Evolutionary conservation across 1,139 yeast genomes (phyloP).

Genomic region (Meyerozyma carpophila): DNA sequence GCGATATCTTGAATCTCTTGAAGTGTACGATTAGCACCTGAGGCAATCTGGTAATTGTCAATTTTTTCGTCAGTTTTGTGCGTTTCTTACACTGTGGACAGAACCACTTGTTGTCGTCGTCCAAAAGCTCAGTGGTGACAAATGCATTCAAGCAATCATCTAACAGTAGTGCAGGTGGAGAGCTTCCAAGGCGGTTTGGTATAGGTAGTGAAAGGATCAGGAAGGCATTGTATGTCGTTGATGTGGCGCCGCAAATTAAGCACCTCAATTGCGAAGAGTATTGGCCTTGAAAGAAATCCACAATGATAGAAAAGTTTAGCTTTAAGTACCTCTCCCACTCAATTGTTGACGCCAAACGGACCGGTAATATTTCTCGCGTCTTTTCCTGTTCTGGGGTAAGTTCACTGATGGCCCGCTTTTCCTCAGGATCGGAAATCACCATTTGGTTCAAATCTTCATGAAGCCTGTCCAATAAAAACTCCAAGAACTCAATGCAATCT

Average conservation of each 20-base stretch:
- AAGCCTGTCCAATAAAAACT: slow-evolving; percentile 74
- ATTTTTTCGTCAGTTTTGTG: slow-evolving; percentile 62
- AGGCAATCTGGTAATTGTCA: slow-evolving; percentile 70
- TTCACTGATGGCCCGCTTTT: slow-evolving; percentile 36
- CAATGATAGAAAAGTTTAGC: slow-evolving; percentile 79
- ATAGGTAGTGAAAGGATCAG: slow-evolving; percentile 73
- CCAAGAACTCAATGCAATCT: slow-evolving; percentile 88
- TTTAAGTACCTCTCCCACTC: slow-evolving; percentile 93
- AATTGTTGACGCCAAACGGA: slow-evolving; percentile 81
- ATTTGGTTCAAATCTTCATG: slow-evolving; percentile 85
- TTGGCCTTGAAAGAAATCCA: slow-evolving; percentile 88
- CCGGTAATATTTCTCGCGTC: slow-evolving; percentile 66
- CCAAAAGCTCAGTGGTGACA: slow-evolving; percentile 62
- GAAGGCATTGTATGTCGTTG: slow-evolving; percentile 84
- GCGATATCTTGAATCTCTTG: slow-evolving; percentile 63
- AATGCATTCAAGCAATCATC: slow-evolving; percentile 68
- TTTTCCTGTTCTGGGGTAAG: slow-evolving; percentile 74
- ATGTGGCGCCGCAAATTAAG: slow-evolving; percentile 66
- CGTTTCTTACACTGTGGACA: slow-evolving; percentile 76
- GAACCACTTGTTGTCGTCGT: slow-evolving; percentile 82
- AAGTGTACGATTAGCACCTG: slow-evolving; percentile 67
- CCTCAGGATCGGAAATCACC: slow-evolving; percentile 25
- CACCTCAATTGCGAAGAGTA: slow-evolving; percentile 78
- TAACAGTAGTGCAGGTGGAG: slow-evolving; percentile 32
- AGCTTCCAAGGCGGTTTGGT: slow-evolving; percentile 34